Evolutionary conservation across 2,329 filamentous ascomycete species (phyloP), one percentile per base, ranked within the genome.

Genomic region (Ophiosphaerella herpotricha): DNA sequence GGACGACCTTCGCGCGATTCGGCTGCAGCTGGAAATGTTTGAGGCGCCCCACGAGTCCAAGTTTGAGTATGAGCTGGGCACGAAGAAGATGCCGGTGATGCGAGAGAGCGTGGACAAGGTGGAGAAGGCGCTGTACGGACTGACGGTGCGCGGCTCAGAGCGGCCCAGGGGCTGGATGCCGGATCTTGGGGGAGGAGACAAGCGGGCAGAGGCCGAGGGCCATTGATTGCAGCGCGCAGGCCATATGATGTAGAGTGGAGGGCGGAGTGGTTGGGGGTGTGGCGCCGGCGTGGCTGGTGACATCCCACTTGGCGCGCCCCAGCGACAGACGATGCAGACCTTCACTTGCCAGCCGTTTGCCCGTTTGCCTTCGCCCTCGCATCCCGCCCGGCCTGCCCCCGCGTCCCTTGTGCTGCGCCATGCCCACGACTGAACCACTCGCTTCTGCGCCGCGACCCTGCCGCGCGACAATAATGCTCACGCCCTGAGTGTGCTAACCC

Each of bases 151-250:
- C 44, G 93, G 93, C 0, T 89, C 87, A 44, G 94, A 99, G 78
- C 79, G 91, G 55, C 93, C 93, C 0, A 90, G 88, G 68, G 93
- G 93, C 0, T 97, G 93, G 93, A 83, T 94, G 68, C 93, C 92
- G 4, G 92, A 96, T 68, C 73, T 90, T 21, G 18, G 4, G 68
- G 75, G 76, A 21, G 75, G 66, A 18, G 73, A 73, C 16, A 70
- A 69, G 43, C 71, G 72, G 48, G 66, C 67, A 24, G 72, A 73
- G 54, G 75, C 78, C n/a, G 77, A 77, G 51, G 72, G 66, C 42
- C 75, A 68, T 46, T 73, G 50, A 63, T 5, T 29, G 35, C 3
- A 11, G 13, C 13, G 18, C 18, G 18, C 18, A 18, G 18, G 18
- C 18, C 18, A 21, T 21, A 18, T 4, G 18, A 21, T 21, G 18